These are phyloP conservation scores for Syzygium malaccense DNA, from an alignment of 441 rosid species.

Conservation along the genomic window DNA sequence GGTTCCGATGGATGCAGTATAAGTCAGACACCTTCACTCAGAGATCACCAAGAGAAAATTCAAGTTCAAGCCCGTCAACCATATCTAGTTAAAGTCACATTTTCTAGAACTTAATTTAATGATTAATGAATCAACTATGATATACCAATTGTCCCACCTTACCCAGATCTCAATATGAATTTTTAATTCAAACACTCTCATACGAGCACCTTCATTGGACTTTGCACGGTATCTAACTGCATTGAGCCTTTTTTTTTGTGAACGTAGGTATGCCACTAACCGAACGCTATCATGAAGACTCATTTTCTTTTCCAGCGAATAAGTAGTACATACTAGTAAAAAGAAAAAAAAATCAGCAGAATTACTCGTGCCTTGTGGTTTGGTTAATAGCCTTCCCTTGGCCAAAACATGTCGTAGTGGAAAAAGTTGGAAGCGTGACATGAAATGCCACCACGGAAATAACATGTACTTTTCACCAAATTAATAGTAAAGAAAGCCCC, in stretches of 20 bases:
- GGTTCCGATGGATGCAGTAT: not conserved
- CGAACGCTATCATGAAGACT: not conserved
- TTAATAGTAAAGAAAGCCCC: conserved; percentile 1
- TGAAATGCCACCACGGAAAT: conserved; percentile 1
- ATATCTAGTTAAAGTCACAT: not conserved
- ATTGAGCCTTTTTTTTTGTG: not conserved
- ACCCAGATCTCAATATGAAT: not conserved
- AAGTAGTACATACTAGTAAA: not conserved
- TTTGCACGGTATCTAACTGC: not conserved
- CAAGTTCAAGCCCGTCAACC: not conserved
- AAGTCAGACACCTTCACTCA: not conserved
- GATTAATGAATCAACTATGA: not conserved
- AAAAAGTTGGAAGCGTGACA: conserved; percentile 12
- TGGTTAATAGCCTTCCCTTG: not conserved
- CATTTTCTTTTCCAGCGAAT: not conserved
- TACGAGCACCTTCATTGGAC: not conserved
- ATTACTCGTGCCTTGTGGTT: not conserved
- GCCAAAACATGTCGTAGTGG: conserved; percentile 6
- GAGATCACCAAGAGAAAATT: not conserved
- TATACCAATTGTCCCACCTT: not conserved
- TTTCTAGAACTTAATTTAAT: not conserved
- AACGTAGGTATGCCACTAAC: not conserved
- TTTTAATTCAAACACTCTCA: not conserved
- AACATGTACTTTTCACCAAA: not conserved
- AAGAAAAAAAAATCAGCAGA: not conserved